Conservation (phyloP, 345 rosid genomes). For the Cochlearia excelsa region DNA sequence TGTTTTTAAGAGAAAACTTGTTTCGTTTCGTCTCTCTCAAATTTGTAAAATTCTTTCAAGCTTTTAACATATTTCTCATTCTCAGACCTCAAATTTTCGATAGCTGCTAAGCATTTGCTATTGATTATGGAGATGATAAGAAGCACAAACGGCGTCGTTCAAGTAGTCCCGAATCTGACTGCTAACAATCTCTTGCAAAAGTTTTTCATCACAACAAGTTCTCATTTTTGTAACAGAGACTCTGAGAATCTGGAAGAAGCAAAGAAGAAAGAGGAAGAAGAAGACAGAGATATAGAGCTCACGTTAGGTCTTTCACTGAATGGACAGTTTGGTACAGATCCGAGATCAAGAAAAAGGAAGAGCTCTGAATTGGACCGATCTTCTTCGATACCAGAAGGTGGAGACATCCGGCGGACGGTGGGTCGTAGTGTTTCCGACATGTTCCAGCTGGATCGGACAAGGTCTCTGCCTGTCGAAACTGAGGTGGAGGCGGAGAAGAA, state of each 20-base stretch:
- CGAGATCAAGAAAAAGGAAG: conserved; percentile 46
- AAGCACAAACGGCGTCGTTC: conserved; percentile 25
- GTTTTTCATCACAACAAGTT: conserved; percentile 28
- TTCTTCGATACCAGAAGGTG: conserved; percentile 64
- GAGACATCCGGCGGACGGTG: conserved; percentile 20
- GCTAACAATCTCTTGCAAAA: conserved; percentile 30
- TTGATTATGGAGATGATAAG: conserved; percentile 31
- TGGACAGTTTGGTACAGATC: conserved; percentile 85
- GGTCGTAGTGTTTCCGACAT: conserved; percentile 26
- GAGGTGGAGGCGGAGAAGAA: conserved; percentile 60
- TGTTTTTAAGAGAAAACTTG: conserved; percentile 12
- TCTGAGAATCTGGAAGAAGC: conserved; percentile 20
- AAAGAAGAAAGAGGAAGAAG: conserved; percentile 35
- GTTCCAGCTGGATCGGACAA: conserved; percentile 50
- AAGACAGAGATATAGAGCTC: conserved; percentile 59
- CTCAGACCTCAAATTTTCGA: neutral
- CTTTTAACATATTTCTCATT: neutral
- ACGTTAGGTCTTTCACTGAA: conserved; percentile 78
- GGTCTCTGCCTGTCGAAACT: conserved; percentile 58
- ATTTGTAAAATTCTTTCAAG: neutral
- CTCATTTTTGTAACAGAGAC: conserved; percentile 19
- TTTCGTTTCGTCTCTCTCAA: conserved; percentile 28
- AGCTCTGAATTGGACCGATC: conserved; percentile 43
- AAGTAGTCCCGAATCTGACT: conserved; percentile 21
- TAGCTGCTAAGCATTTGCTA: neutral